Evolutionary conservation across 192 early-diverging fungal species (phyloP), one percentile per base, ranked within the genome.

Genomic region (Backusella luteola): DNA sequence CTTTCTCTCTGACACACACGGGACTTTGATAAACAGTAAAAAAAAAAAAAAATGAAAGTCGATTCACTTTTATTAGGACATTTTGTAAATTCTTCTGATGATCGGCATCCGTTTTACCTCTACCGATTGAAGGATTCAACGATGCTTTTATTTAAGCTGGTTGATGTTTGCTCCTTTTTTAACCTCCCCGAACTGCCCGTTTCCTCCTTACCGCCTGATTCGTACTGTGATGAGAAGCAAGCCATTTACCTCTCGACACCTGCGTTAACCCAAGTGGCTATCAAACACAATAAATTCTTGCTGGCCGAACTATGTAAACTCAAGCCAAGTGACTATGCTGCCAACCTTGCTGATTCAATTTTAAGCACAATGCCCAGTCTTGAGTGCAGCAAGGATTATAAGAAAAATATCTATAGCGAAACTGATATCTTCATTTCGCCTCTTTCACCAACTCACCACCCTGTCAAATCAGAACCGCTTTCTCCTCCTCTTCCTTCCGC

Each of bases 51-150:
- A 69, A 69, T 69, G 39, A 71, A 49, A 23, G 29, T 71, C 12
- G 39, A 71, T 41, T 49, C 70, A 71, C 70, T 71, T 1, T 71
- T 71, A 29, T 71, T 71, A 26, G 70, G 70, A 7, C 70, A 71
- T 49, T 71, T 49, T 71, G 23, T 29, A 15, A 42, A 14, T 19
- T 35, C 67, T 35, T 68, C 34, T 34, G 35, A 36, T 34, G 34
- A 36, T 36, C 41, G 23, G n/a, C 70, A 49, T 32, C 42, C 70
- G 23, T 71, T 71, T 49, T 71, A 71, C 14, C 23, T 71, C 6
- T 71, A 71, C 39, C 70, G 70, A 32, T 44, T 49, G 15, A 49
- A 32, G 70, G 29, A 71, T 29, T 44, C 70, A 11, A 44, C 8
- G 29, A 49, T 71, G 17, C 70, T 71, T 34, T 71, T 71, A 49